Percentiles rank a stretch among this genome's conserved stretches.
Conservation (phyloP, 225 moss, liverwort and hornwort species). For the Bryoerythrophyllum caledonicum region DNA sequence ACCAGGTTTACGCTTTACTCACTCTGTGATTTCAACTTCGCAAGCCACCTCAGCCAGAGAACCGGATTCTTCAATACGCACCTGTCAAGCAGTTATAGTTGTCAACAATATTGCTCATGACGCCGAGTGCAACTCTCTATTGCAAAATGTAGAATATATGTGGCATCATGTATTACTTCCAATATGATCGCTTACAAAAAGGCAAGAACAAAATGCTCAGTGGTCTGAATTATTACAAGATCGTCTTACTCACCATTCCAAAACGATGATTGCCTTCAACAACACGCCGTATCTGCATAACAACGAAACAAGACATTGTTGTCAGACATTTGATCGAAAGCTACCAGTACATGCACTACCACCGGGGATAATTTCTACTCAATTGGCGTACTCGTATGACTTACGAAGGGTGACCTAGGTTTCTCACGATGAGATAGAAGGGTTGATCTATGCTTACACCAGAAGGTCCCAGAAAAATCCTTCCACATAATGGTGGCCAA, state of each 20-base stretch:
- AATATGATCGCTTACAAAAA: not conserved
- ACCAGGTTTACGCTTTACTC: conserved; percentile 28
- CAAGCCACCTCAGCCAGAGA: conserved; percentile 65
- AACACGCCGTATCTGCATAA: conserved; percentile 72
- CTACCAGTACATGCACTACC: not conserved
- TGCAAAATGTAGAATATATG: not conserved
- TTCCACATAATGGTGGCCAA: not conserved
- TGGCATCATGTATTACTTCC: not conserved
- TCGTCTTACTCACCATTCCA: conserved; percentile 73
- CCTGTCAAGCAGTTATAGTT: conserved; percentile 45
- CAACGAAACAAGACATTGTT: not conserved
- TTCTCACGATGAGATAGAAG: no score
- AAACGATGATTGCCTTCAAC: conserved; percentile 96
- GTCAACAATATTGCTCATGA: conserved; percentile 20
- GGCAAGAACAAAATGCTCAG: not conserved
- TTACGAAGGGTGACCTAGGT: not conserved
- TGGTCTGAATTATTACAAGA: not conserved
- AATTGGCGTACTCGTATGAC: not conserved
- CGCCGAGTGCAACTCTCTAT: not conserved
- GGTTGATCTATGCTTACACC: not conserved
- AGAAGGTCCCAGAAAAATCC: not conserved
- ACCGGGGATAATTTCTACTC: not conserved
- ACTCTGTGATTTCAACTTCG: conserved; percentile 98
- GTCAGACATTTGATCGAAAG: not conserved
- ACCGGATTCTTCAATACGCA: conserved; percentile 63